These are phyloP conservation scores for Conticribra weissflogii DNA, from an alignment of 108 stramenopile species.

Conservation along the genomic window DNA sequence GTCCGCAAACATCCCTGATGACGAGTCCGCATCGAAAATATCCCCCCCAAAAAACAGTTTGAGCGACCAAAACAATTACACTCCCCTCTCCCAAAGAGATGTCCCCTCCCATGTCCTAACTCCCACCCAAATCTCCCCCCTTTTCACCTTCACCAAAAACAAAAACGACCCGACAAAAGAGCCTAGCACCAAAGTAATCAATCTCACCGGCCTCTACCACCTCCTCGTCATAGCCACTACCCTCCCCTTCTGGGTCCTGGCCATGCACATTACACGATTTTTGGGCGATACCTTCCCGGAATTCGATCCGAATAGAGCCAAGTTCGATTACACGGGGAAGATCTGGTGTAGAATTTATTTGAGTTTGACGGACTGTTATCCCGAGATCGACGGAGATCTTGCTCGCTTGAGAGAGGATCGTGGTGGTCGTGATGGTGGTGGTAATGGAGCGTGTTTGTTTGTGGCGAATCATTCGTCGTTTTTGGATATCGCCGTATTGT, in stretches of 20 bases:
- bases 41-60: no score
- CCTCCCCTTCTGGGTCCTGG: conserved; percentile 65
- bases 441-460: conserved; percentile 61
- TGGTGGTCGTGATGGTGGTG: conserved; percentile 12
- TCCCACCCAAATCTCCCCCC: conserved; percentile 38
- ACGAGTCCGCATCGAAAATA: no score
- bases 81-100: neutral
- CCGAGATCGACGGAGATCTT: conserved; percentile 60
- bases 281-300: conserved; percentile 42
- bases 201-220: conserved; percentile 58
- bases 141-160: conserved; percentile 27
- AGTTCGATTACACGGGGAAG: conserved; percentile 76
- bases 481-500: conserved; percentile 82
- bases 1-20: no score
- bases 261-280: conserved; percentile 50
- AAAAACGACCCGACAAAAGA: no score
- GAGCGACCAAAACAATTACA: no score
- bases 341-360: conserved; percentile 73
- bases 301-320: conserved; percentile 60
- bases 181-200: conserved; percentile 66
- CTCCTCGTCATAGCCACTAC: conserved; percentile 53
- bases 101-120: conserved; percentile 37
- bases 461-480: conserved; percentile 84
- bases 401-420: conserved; percentile 30
- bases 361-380: conserved; percentile 60